These are phyloP conservation scores for Russula olivacea DNA, from an alignment of 768 basidiomycete species.

Conservation along the genomic window DNA sequence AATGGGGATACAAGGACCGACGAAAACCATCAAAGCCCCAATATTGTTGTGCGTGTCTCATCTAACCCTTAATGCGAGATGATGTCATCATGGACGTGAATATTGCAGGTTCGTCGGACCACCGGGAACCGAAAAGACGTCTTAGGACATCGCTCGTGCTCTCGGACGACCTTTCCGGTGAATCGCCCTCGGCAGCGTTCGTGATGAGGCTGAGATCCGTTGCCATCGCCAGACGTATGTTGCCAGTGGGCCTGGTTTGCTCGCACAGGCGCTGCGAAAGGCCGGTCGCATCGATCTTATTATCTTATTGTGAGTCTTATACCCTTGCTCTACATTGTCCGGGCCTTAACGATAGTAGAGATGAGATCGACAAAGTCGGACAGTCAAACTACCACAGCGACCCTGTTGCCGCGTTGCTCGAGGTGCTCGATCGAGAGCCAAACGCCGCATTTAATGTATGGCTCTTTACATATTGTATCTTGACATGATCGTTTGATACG, in stretches of 20 bases:
- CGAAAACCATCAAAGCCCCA: constrained; percentile 58
- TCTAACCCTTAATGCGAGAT: constrained; percentile 53
- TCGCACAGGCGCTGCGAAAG: constrained; percentile 82
- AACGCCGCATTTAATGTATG: constrained; percentile 74
- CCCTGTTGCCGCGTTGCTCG: constrained; percentile 82
- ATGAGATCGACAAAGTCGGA: constrained; percentile 90
- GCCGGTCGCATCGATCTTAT: constrained; percentile 78
- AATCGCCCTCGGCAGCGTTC: constrained; percentile 86
- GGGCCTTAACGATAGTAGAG: constrained; percentile 33
- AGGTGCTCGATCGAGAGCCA: constrained; percentile 93
- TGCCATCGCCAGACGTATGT: constrained; percentile 85
- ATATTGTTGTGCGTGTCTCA: constrained; percentile 49
- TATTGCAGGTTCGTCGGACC: constrained; percentile 72
- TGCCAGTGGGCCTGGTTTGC: constrained; percentile 77
- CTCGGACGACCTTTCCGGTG: constrained; percentile 84
- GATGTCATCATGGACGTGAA: background rate
- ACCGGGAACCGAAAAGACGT: constrained; percentile 88
- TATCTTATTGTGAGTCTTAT: constrained; percentile 51
- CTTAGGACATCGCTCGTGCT: constrained; percentile 85
- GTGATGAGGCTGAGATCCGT: constrained; percentile 85
- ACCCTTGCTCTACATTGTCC: background rate
- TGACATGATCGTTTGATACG: background rate
- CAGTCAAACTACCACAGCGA: constrained; percentile 89
- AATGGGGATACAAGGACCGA: constrained; percentile 15
- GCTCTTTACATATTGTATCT: constrained; percentile 7